A percentile compares a stretch with the other conserved stretches of the same genome.
phyloP scores from a whole-genome alignment of 768 basidiomycete genomes.

The Boletus reticuloceps region DNA sequence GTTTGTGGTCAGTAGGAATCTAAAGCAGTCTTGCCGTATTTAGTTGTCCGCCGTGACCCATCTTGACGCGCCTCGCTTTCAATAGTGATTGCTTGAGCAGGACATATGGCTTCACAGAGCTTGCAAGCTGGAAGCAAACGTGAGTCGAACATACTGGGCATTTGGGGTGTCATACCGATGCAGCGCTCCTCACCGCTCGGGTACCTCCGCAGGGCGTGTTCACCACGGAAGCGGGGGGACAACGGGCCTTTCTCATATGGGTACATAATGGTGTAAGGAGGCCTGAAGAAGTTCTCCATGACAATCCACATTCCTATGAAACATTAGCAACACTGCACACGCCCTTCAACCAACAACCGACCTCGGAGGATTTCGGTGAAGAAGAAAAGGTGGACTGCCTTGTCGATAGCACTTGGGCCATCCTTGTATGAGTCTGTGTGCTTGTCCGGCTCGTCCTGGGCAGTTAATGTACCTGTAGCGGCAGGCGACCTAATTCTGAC shows the following conservation, averaged over 20 bases:
- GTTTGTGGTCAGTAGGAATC: not conserved
- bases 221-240: slow-evolving; percentile 96
- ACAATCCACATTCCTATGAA: slow-evolving; percentile 95
- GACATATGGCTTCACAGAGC: slow-evolving; percentile 98
- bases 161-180: slow-evolving; percentile 66
- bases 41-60: slow-evolving; percentile 94
- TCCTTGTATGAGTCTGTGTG: slow-evolving; percentile 66
- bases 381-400: slow-evolving; percentile 95
- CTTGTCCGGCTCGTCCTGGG: slow-evolving; percentile 45
- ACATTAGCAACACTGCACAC: slow-evolving; percentile 7
- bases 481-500: slow-evolving; percentile 32
- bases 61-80: slow-evolving; percentile 96
- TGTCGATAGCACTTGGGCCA: slow-evolving; percentile 91
- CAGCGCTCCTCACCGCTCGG: slow-evolving; percentile 98
- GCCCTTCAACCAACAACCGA: slow-evolving; percentile 35
- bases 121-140: slow-evolving; percentile 73
- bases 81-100: slow-evolving; percentile 98
- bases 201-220: slow-evolving; percentile 95
- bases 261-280: slow-evolving; percentile 98
- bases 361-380: slow-evolving; percentile 98
- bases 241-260: slow-evolving; percentile 98
- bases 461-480: slow-evolving; percentile 33
- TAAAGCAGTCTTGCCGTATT: slow-evolving; percentile 68
- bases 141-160: slow-evolving; percentile 4
- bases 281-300: slow-evolving; percentile 85